phyloP scores from a whole-genome alignment of 2,329 filamentous ascomycete genomes.

The Cadophora malorum region DNA sequence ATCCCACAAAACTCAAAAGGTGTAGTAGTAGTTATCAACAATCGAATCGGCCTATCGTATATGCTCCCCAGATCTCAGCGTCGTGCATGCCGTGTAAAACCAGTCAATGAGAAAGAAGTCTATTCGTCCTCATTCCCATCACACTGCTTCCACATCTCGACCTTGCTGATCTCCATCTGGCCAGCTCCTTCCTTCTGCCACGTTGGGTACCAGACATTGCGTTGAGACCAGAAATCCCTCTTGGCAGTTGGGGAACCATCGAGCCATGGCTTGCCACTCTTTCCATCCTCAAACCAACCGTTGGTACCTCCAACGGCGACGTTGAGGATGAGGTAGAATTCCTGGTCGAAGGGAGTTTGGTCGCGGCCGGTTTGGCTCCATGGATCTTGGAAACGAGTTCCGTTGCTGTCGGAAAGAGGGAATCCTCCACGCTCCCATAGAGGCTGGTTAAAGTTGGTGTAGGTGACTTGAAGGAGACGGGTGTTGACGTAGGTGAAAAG shows the following conservation, averaged over 20 bases:
- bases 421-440: conserved; percentile 75
- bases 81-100: background rate
- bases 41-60: conserved; percentile 12
- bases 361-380: conserved; percentile 67
- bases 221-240: conserved; percentile 78
- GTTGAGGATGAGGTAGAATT: conserved; percentile 79
- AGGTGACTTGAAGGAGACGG: conserved; percentile 79
- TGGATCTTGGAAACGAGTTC: conserved; percentile 65
- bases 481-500: conserved; percentile 87
- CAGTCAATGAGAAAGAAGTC: background rate
- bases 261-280: conserved; percentile 79
- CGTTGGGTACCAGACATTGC: conserved; percentile 70
- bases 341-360: conserved; percentile 76
- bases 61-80: conserved; percentile 12
- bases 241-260: conserved; percentile 70
- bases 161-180: conserved; percentile 71
- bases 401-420: conserved; percentile 67
- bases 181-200: conserved; percentile 67
- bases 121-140: conserved; percentile 58
- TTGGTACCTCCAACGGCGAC: conserved; percentile 79
- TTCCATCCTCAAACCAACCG: conserved; percentile 82
- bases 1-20: conserved; percentile 7
- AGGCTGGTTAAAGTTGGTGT: conserved; percentile 73
- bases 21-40: conserved; percentile 3
- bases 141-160: conserved; percentile 75